Evolutionary conservation across 495 filamentous ascomycete species (phyloP).

Genomic region (Annulohypoxylon maeteangense): DNA sequence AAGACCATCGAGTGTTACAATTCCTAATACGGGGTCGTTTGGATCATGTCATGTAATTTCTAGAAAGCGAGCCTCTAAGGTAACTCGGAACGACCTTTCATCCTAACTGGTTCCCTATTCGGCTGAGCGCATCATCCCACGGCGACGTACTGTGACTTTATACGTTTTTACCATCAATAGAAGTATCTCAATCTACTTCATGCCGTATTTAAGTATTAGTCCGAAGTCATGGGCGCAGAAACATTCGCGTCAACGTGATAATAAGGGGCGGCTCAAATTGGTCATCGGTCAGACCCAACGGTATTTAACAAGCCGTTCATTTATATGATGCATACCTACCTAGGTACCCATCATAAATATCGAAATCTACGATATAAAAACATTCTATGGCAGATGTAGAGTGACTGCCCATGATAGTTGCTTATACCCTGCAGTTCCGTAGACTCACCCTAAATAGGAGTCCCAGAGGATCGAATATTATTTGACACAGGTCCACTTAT

Average conservation of each 20-base stretch:
- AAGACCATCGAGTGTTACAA: constrained; percentile 12
- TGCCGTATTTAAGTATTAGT: constrained; percentile 6
- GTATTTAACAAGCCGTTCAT: background rate
- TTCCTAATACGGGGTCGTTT: constrained; percentile 14
- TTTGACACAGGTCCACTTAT: constrained; percentile 25
- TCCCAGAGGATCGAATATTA: constrained; percentile 8
- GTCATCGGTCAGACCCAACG: background rate
- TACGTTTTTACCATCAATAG: background rate
- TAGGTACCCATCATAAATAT: background rate
- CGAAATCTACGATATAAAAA: background rate
- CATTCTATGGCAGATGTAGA: background rate
- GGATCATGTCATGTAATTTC: constrained; percentile 15
- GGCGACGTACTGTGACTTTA: constrained; percentile 33
- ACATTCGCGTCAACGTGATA: background rate
- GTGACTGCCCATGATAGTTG: background rate
- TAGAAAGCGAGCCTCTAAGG: constrained; percentile 8
- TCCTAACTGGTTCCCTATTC: constrained; percentile 25
- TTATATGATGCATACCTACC: background rate
- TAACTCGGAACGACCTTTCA: constrained; percentile 25
- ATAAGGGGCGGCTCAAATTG: background rate
- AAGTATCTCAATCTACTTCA: constrained; percentile 12
- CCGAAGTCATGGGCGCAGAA: background rate
- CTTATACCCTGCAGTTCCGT: background rate
- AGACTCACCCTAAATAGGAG: background rate
- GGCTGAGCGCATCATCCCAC: constrained; percentile 36